Evolutionary conservation across 441 rosid species (phyloP).

Genomic region (Francoa sonchifolia): DNA sequence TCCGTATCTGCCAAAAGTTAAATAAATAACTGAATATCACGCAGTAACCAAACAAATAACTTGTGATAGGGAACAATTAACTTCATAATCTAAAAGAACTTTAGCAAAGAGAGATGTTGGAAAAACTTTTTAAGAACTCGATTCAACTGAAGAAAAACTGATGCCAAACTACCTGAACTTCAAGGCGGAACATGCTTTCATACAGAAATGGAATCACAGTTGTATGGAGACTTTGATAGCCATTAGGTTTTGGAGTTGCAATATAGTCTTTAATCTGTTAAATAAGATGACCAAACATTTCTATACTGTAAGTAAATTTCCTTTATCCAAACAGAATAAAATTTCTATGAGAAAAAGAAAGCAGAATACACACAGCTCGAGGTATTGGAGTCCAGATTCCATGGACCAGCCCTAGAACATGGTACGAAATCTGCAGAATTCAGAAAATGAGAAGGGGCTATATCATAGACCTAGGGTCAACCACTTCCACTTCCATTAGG

Average conservation of each 20-base stretch:
- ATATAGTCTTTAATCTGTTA: constrained; percentile 92
- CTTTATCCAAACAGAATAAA: not conserved
- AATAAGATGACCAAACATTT: constrained; percentile 5
- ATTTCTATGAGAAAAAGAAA: constrained; percentile 7
- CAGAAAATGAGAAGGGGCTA: constrained; percentile 16
- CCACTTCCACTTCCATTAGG: constrained; percentile 8
- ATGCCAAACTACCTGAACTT: constrained; percentile 52
- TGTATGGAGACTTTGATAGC: constrained; percentile 96
- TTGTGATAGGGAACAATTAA: constrained; percentile 1
- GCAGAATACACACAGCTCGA: constrained; percentile 50
- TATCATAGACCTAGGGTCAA: constrained; percentile 2
- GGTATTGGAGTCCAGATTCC: constrained; percentile 97
- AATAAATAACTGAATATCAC: too few relatives aligned
- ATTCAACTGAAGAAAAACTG: not conserved
- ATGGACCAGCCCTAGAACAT: constrained; percentile 89
- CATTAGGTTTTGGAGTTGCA: constrained; percentile 98
- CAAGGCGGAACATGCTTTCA: constrained; percentile 93
- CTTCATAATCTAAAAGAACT: not conserved
- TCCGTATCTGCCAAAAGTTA: constrained; percentile 57
- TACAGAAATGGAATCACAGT: constrained; percentile 91
- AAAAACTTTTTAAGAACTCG: not conserved
- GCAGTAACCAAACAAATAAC: too few relatives aligned
- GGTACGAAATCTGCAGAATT: constrained; percentile 82
- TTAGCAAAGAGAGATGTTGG: not conserved
- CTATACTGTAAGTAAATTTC: constrained; percentile 6